Evolutionary conservation across 805 yeast genomes (phyloP), one percentile per base, ranked within the genome.

Genomic region (Yamadazyma olivae): DNA sequence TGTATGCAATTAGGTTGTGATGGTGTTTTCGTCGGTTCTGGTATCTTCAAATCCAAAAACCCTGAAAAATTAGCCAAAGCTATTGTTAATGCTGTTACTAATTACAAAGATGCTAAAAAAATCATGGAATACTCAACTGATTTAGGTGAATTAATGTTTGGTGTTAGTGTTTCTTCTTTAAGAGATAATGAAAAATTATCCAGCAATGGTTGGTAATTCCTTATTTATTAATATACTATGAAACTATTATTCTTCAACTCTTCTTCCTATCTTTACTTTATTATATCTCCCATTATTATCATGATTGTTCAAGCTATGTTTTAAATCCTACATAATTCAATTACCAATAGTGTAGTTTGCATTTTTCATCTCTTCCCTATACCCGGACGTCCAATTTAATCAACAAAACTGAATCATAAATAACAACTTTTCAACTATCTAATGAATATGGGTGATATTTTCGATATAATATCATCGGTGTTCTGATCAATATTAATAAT

Each of bases 51-150:
- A 58, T 78, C 88, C 27, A 67, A 73, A 41, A 74, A 83, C 62
- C 91, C 93, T 2, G 86, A 71, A 51, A 73, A 74, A 54, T 70
- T 83, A 48, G 93, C 93, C 26, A 70, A 62, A 45, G 88, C 91
- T n/a, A 80, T 83, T 55, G 93, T 83, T 30, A 77, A 81, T 55
- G 87, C 90, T 10, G 87, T 83, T 20, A 81, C 88, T 28, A 75
- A 81, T 53, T 84, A 63, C 67, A 61, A 78, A 40, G 83, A 81
- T 48, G 75, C 88, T 17, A 51, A 54, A 46, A 69, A 73, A 48
- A 59, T 83, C 18, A 71, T 83, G 54, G 81, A 81, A 53, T 77
- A 69, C 43, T 79, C 87, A 31, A 78, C 81, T 25, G 83, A 78
- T 48, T 69, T 83, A 45, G 93, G 93, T 32, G 79, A 81, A 44